Percentiles rank a stretch among this genome's conserved stretches.
Conservation (phyloP, 2,329 filamentous ascomycete species). For the Myriosclerotinia duriaeana region DNA sequence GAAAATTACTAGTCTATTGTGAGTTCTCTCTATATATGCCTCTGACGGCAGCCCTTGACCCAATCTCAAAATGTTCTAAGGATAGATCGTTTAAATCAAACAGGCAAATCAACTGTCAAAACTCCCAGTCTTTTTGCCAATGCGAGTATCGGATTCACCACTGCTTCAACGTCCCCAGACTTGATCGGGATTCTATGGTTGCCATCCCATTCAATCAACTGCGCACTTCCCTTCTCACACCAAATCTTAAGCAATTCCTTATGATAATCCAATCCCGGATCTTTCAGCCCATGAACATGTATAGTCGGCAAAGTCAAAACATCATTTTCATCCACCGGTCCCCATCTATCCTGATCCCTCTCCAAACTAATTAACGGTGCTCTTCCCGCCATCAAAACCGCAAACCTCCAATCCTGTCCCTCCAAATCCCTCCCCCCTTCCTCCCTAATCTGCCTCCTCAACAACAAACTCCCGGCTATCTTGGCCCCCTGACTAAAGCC, state of each 20-base stretch:
- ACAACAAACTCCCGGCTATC: conserved; percentile 58
- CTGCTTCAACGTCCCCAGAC: conserved; percentile 58
- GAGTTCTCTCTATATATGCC: neutral
- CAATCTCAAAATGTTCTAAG: neutral
- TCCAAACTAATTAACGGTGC: conserved; percentile 56
- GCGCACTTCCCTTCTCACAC: conserved; percentile 54
- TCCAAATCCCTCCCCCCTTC: conserved; percentile 18
- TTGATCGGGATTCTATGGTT: conserved; percentile 71
- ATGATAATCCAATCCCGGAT: conserved; percentile 60
- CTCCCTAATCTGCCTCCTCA: conserved; percentile 53
- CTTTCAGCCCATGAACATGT: conserved; percentile 65
- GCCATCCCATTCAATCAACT: conserved; percentile 71
- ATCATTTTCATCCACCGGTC: conserved; percentile 44
- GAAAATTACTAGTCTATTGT: conserved; percentile 1
- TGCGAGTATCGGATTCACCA: conserved; percentile 50
- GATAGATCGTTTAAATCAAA: neutral
- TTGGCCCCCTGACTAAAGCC: conserved; percentile 69
- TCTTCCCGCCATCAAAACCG: conserved; percentile 60
- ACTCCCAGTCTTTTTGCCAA: conserved; percentile 17
- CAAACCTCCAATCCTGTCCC: conserved; percentile 53
- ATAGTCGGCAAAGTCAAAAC: conserved; percentile 57
- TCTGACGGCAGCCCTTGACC: neutral
- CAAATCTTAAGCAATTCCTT: conserved; percentile 56
- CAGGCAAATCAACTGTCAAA: conserved; percentile 12
- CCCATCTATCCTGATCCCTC: conserved; percentile 33